Evolutionary conservation across 2,329 filamentous ascomycete genomes (phyloP).

Genomic region (Colletotrichum sp.): DNA sequence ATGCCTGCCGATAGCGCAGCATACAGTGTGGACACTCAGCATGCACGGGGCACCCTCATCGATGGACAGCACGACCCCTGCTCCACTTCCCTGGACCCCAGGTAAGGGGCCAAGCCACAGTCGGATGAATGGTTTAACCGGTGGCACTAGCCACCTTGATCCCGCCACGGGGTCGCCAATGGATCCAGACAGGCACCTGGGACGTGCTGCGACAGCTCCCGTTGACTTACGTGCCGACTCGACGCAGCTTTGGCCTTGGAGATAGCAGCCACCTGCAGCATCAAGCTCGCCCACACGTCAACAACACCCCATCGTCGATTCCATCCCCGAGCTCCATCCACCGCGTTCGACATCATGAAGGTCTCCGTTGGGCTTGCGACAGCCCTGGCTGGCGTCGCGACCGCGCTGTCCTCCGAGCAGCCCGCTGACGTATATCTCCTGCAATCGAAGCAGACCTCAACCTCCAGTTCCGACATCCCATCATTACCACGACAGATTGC

Average conservation of each 20-base stretch:
- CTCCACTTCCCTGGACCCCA: background rate
- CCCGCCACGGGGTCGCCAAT: background rate
- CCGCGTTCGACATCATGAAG: constrained; percentile 42
- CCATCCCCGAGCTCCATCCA: background rate
- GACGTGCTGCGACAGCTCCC: constrained; percentile 2
- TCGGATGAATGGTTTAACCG: background rate
- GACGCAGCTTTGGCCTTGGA: constrained; percentile 16
- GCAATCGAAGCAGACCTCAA: constrained; percentile 34
- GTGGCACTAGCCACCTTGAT: background rate
- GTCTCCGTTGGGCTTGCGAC: constrained; percentile 43
- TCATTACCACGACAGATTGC: constrained; percentile 59
- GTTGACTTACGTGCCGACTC: constrained; percentile 6
- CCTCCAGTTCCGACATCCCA: constrained; percentile 33
- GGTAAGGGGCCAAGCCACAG: background rate
- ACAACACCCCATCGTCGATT: background rate
- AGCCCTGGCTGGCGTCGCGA: constrained; percentile 41
- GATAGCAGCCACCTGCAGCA: constrained; percentile 15
- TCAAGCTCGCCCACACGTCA: constrained; percentile 1
- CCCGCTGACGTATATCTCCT: constrained; percentile 62
- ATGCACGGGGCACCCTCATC: background rate
- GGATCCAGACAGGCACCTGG: background rate
- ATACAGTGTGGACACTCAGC: background rate
- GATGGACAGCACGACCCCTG: background rate
- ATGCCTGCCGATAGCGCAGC: background rate
- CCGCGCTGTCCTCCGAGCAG: constrained; percentile 37